Evolutionary conservation across 495 filamentous ascomycete genomes (phyloP), one percentile per base, ranked within the genome.

Genomic region (Parathielavia appendiculata): DNA sequence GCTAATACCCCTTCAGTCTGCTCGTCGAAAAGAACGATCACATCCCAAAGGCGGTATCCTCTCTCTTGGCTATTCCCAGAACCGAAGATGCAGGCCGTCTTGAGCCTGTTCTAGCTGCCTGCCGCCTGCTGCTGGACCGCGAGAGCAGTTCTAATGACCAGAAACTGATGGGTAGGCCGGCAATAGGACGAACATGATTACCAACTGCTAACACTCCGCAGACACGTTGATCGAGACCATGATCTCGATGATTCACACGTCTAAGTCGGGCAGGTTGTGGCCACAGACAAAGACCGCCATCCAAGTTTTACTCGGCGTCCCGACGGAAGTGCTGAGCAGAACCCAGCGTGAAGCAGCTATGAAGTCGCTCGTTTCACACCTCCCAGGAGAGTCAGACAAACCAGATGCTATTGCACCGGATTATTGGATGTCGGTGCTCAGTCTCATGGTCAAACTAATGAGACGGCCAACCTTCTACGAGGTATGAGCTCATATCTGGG

Each of bases 401-500:
- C 41, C 20, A 26, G 51, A 57, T 14, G 50, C 61, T n/a, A 30
- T 56, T 16, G 56, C 47, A 12, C 9, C 54, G 14, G 63, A 60
- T 6, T 63, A 59, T 35, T 74, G 71, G 70, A 60, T 48, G 17
- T 55, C 63, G 13, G 64, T 76, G 23, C 63, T 81, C n/a, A 69
- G 69, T 34, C 56, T 83, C 55, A 72, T 78, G 61, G 56, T 71
- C n/a, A 78, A 73, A 64, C 59, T 80, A 14, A 78, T 79, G 74
- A 60, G 67, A 8, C 68, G 66, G 47, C 75, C 79, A 10, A 79
- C 75, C 3, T 76, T 77, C 57, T 79, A 81, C 54, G 72, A 76
- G 47, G 78, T 77, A 69, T 17, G 48, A 40, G 19, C 19, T 8
- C 4, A 7, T 13, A 22, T 4, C 16, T n/a, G 16, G 7, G 9